Base-by-base conservation (phyloP, 305 asterid species). In the Petunia hybrid region DNA sequence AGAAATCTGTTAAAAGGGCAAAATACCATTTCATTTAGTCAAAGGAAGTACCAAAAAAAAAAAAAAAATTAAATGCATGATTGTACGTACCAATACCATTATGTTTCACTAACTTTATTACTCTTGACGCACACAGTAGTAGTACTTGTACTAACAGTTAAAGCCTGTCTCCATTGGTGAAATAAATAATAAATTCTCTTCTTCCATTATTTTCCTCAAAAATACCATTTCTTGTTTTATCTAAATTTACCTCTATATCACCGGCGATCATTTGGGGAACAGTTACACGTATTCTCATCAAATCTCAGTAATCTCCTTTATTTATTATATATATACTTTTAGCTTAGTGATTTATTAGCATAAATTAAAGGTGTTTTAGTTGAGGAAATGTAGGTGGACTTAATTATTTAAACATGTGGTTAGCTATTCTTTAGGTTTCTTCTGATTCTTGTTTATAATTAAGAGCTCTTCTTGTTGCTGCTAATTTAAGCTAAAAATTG, bases 331-430 rank as follows among this genome's bases (percentile, higher is more conserved):
- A 22, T 22, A 22, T 0, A 22, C 31, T 22, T 22, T 22, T 22
- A 22, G 31, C 31, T 22, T 22, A 22, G 31, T 22, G 31, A 22
- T 22, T 22, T 22, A 22, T 22, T 22, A 22, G 31, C 31, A 22
- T 22, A 22, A 22, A 22, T 22, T 22, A 22, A 22, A 22, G 31
- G 31, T 22, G 31, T 22, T 51, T 51, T 2, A 2, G 12, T 51
- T 51, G 57, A 77, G 68, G 82, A 73, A 75, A 79, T 84, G 87
- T 81, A 84, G 82, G 70, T 83, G 69, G 42, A 46, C 53, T 84
- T 16, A 36, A 65, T 36, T n/a, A 14, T 56, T 35, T 35, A 3
- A 69, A 4, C 3, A 13, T 12, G 9, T 67, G 36, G 75, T 1
- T 40, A 67, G 75, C 75, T 67, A 43, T 43, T 60, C 38, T 55